Base-by-base conservation (phyloP, 129 eudicot species). In the Lactuca sativa region DNA sequence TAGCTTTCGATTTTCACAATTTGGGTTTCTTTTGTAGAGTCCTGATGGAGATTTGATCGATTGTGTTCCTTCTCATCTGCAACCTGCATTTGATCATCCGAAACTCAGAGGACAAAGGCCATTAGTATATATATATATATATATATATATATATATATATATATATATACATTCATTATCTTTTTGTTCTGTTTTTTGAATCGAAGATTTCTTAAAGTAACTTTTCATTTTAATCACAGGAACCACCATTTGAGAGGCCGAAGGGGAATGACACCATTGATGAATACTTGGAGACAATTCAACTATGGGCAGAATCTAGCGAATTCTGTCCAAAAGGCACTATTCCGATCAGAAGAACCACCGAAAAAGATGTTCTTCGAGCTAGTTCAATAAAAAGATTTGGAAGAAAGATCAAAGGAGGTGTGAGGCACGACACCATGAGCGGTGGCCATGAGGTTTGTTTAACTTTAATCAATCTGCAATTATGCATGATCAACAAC, bases 51-150 rank as follows among this genome's bases (percentile, higher is more conserved):
- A 93, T 90, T 49, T 81, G 59, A 87, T 93, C 47, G 89, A 93
- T 59, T 93, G 99, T 85, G 95, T 93, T 63, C 56, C 56, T 54
- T 71, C 90, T 65, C 97, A 93, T 84, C 95, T 89, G 74, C 99
- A 93, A 70, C 97, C 99, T 76, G 97, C 99, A 65, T 93, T 93
- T 78, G 99, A 93, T 73, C 99, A 93, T 74, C 99, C 99, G 65
- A 67, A 59, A 74, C 97, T 93, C 62, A 87, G 70, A 82, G 99
- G 97, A 54, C 95, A 83, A 69, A 89, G 72, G 78, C 95, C 97
- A 81, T 70, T 90, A 95, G 96, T 92, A 86, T 8, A 14, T 30
- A 44, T n/a, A n/a, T n/a, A n/a, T n/a, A n/a, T n/a, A n/a, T n/a
- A n/a, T n/a, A n/a, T n/a, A n/a, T 56, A 25, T 9, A 38, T n/a